phyloP scores from a whole-genome alignment of 1,284 basidiomycete genomes.

The Cutaneotrichosporon sp. region DNA sequence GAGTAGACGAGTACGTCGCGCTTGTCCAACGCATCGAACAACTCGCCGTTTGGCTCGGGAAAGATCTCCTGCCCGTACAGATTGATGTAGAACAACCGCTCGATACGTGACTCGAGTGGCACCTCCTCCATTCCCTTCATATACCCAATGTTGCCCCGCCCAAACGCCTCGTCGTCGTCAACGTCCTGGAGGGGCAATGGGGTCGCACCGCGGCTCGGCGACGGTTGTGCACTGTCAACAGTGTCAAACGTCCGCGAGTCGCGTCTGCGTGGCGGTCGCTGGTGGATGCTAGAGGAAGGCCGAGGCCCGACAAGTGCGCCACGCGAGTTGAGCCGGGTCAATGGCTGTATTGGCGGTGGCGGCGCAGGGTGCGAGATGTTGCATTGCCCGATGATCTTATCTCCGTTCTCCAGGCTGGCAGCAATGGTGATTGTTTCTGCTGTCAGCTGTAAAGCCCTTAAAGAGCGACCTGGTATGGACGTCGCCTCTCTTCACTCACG shows the following conservation, averaged over 20 bases:
- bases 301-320: background rate
- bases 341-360: background rate
- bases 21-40: constrained; percentile 64
- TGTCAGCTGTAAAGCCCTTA: background rate
- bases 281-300: background rate
- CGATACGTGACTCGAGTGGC: constrained; percentile 64
- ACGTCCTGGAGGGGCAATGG: constrained; percentile 26
- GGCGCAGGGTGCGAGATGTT: constrained; percentile 85
- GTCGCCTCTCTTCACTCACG: constrained; percentile 53
- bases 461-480: constrained; percentile 10
- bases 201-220: constrained; percentile 19
- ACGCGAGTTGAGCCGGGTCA: constrained; percentile 2
- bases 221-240: constrained; percentile 29
- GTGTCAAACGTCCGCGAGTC: constrained; percentile 52
- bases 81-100: constrained; percentile 84
- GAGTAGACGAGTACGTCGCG: constrained; percentile 80
- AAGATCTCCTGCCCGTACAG: constrained; percentile 86
- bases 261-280: constrained; percentile 26
- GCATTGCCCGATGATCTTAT: constrained; percentile 85
- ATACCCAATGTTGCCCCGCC: constrained; percentile 53
- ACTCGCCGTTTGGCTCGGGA: constrained; percentile 80
- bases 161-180: constrained; percentile 57
- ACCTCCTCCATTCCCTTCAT: constrained; percentile 58
- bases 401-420: constrained; percentile 79
- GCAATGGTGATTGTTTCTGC: constrained; percentile 84